A percentile compares a stretch with the other conserved stretches of the same genome.
These are phyloP conservation scores for Russula sp. DNA, from an alignment of 768 basidiomycete genomes.

Conservation along the genomic window DNA sequence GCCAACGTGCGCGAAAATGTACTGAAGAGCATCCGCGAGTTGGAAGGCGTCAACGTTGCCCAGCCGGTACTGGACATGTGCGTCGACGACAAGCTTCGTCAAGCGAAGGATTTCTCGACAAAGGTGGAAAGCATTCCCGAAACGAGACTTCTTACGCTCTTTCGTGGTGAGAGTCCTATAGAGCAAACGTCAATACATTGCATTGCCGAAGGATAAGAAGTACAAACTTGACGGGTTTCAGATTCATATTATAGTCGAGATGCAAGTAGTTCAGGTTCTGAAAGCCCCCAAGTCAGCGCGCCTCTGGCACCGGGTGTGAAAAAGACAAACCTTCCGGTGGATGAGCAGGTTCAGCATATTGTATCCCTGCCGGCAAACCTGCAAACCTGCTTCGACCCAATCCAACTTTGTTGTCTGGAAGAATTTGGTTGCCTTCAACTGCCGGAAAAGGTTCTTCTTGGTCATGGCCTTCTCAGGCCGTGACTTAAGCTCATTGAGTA, in stretches of 20 bases:
- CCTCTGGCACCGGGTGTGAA: not conserved
- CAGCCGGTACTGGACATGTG: conserved; percentile 96
- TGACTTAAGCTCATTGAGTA: conserved; percentile 88
- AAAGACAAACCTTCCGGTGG: conserved; percentile 75
- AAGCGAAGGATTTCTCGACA: conserved; percentile 97
- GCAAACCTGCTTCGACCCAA: conserved; percentile 98
- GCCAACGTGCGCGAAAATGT: conserved; percentile 95
- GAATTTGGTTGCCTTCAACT: conserved; percentile 97
- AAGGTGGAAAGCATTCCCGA: conserved; percentile 98
- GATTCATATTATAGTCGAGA: conserved; percentile 96
- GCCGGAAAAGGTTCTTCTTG: conserved; percentile 94
- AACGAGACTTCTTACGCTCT: conserved; percentile 98
- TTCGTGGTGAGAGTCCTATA: conserved; percentile 92
- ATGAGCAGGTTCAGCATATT: conserved; percentile 99
- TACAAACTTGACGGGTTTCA: conserved; percentile 85
- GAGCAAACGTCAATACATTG: conserved; percentile 21
- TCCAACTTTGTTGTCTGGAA: conserved; percentile 98
- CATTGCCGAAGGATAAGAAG: not conserved
- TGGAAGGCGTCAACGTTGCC: conserved; percentile 99
- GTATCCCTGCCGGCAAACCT: conserved; percentile 98
- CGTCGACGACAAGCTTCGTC: conserved; percentile 97
- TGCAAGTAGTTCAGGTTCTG: conserved; percentile 91
- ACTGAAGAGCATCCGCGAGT: conserved; percentile 95
- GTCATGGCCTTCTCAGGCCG: conserved; percentile 93
- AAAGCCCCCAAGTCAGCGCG: not conserved